A percentile compares a stretch with the other conserved stretches of the same genome.
phyloP scores from a whole-genome alignment of 139 green algal species.

The Mychonastes homosphaera region DNA sequence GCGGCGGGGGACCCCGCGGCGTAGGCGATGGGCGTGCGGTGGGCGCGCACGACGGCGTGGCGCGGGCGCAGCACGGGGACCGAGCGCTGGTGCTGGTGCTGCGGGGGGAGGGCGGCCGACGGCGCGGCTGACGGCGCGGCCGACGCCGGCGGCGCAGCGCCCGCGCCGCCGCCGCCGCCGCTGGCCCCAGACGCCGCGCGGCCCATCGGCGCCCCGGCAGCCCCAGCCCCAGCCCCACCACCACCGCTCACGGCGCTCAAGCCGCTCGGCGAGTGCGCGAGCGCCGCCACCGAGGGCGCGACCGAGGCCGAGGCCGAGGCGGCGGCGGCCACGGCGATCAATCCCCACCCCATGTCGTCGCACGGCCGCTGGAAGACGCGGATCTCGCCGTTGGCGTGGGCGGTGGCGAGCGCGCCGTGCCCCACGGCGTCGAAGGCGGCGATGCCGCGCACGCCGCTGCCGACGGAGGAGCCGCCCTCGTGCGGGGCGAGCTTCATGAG shows the following conservation, averaged over 20 bases:
- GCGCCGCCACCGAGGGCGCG: too few species aligned
- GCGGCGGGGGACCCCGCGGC: conserved; percentile 6
- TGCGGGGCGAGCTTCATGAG: too few species aligned
- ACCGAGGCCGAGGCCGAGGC: too few species aligned
- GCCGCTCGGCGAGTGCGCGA: too few species aligned
- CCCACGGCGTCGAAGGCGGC: conserved; percentile 21
- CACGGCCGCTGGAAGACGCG: conserved; percentile 23
- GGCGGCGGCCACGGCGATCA: too few species aligned
- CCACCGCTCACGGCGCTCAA: too few species aligned
- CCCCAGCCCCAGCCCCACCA: too few species aligned
- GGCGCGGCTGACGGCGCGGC: background rate
- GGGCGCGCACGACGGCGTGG: conserved; percentile 1
- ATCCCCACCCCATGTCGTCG: conserved; percentile 15
- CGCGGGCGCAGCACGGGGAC: background rate
- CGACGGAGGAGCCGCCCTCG: too few species aligned
- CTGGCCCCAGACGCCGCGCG: too few species aligned
- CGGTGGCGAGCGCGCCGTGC: conserved; percentile 19
- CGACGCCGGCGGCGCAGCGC: background rate
- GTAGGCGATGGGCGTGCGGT: background rate
- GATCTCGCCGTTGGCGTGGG: conserved; percentile 32
- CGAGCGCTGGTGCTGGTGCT: background rate
- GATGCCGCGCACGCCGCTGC: conserved; percentile 20
- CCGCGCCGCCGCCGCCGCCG: background rate
- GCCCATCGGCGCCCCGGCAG: too few species aligned
- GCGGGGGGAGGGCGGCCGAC: background rate